Percentiles rank a stretch among this genome's conserved stretches.
phyloP scores from a whole-genome alignment of 2,329 filamentous ascomycete genomes.

The Colletotrichum sp. region DNA sequence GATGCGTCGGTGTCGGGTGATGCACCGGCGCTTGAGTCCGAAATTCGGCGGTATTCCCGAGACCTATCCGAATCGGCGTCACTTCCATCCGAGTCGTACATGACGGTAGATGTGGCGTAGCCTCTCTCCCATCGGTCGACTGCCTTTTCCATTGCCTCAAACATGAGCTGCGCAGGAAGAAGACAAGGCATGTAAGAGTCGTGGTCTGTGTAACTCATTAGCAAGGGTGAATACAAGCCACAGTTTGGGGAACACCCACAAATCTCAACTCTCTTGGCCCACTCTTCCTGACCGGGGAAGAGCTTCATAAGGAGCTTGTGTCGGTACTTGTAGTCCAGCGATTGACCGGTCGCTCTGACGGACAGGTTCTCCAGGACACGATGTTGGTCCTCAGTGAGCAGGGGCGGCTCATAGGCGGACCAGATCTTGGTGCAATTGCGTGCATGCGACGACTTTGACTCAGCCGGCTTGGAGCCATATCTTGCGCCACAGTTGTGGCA shows the following conservation, averaged over 20 bases:
- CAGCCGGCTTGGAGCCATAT: constrained; percentile 12
- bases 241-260: background rate
- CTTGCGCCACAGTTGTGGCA: constrained; percentile 16
- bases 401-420: constrained; percentile 6
- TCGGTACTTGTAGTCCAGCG: constrained; percentile 16
- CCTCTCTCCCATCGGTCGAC: constrained; percentile 18
- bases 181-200: constrained; percentile 17
- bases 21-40: constrained; percentile 7
- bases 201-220: background rate
- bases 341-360: constrained; percentile 11
- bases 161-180: constrained; percentile 14
- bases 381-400: constrained; percentile 11
- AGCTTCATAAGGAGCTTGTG: constrained; percentile 19
- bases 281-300: constrained; percentile 16
- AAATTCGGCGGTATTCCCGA: constrained; percentile 8
- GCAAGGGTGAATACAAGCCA: background rate
- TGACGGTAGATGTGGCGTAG: background rate
- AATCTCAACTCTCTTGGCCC: constrained; percentile 14
- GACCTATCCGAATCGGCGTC: constrained; percentile 15
- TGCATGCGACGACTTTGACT: constrained; percentile 15
- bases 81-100: constrained; percentile 16
- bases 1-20: constrained; percentile 12
- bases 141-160: constrained; percentile 14
- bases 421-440: constrained; percentile 10
- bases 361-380: constrained; percentile 13